These are phyloP conservation scores for Colletotrichum sublineola DNA, from an alignment of 2,329 filamentous ascomycete genomes.

Conservation along the genomic window DNA sequence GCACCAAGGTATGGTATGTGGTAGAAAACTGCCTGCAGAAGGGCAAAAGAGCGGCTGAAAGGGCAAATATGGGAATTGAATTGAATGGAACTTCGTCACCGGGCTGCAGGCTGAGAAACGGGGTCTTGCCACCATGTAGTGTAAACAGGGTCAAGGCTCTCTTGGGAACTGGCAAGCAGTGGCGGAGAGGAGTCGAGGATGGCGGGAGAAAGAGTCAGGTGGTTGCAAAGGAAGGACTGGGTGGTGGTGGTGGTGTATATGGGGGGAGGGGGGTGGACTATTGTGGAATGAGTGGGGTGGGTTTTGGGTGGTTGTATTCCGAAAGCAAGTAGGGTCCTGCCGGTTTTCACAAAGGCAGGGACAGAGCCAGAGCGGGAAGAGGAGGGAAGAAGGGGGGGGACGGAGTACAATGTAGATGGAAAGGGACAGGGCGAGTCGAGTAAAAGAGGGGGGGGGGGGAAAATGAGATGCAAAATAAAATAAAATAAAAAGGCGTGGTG, in stretches of 20 bases:
- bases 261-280: slow-evolving; percentile 12
- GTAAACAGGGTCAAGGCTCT: slow-evolving; percentile 39
- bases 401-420: slow-evolving; percentile 17
- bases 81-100: slow-evolving; percentile 39
- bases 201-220: slow-evolving; percentile 34
- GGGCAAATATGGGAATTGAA: slow-evolving; percentile 35
- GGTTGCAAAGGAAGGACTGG: slow-evolving; percentile 32
- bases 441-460: neutral
- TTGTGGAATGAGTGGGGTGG: slow-evolving; percentile 35
- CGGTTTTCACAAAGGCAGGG: slow-evolving; percentile 33
- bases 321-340: slow-evolving; percentile 42
- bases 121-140: slow-evolving; percentile 40
- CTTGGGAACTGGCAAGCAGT: slow-evolving; percentile 21
- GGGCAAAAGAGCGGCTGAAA: slow-evolving; percentile 32
- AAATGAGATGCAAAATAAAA: neutral
- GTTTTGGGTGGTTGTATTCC: slow-evolving; percentile 39
- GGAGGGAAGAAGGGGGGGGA: slow-evolving; percentile 22
- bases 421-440: slow-evolving; percentile 37
- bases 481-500: slow-evolving; percentile 33
- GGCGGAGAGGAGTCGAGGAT: slow-evolving; percentile 38
- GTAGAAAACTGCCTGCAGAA: neutral
- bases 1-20: neutral
- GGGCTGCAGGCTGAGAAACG: slow-evolving; percentile 38
- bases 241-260: slow-evolving; percentile 29
- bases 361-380: slow-evolving; percentile 43